Evolutionary conservation across 73 alveolate species (phyloP).

Genomic region (Symbiodinium pilosum): DNA sequence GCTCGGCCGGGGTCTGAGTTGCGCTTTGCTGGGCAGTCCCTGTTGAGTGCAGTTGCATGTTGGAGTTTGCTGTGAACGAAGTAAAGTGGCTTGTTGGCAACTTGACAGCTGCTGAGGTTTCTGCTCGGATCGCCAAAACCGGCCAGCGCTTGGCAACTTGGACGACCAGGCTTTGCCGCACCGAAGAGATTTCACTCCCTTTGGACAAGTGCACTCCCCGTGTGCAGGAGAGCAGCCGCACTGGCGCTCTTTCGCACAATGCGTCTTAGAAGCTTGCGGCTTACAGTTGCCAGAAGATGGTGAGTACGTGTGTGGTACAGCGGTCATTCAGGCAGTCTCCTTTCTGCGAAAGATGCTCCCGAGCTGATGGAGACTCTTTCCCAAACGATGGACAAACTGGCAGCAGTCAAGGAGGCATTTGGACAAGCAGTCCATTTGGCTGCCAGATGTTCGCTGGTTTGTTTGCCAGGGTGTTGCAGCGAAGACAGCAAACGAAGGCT

Average conservation of each 20-base stretch:
- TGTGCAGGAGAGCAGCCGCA: conserved; percentile 63
- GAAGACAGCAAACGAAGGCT: not conserved
- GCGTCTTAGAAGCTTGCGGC: conserved; percentile 35
- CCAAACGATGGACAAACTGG: conserved; percentile 31
- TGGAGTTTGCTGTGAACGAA: too few relatives aligned
- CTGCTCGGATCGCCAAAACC: conserved; percentile 33
- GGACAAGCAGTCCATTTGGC: not conserved
- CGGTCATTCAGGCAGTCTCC: conserved; percentile 53
- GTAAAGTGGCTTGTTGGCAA: too few relatives aligned
- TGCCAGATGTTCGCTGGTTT: not conserved
- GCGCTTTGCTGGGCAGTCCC: not conserved
- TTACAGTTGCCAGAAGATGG: not conserved
- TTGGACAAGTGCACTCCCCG: too few relatives aligned
- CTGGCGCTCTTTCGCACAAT: conserved; percentile 65
- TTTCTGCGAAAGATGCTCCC: conserved; percentile 73
- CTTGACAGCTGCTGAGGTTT: not conserved
- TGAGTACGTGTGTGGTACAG: not conserved
- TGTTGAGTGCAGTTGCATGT: not conserved
- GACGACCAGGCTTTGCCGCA: conserved; percentile 31
- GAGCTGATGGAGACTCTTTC: conserved; percentile 62
- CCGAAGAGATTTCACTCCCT: too few relatives aligned
- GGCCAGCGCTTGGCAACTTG: conserved; percentile 66
- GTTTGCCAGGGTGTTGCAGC: not conserved
- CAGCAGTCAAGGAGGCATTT: not conserved
- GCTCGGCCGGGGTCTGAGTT: not conserved